Base-by-base conservation (phyloP, 768 basidiomycete genomes). In the Mycena chlorophos region DNA sequence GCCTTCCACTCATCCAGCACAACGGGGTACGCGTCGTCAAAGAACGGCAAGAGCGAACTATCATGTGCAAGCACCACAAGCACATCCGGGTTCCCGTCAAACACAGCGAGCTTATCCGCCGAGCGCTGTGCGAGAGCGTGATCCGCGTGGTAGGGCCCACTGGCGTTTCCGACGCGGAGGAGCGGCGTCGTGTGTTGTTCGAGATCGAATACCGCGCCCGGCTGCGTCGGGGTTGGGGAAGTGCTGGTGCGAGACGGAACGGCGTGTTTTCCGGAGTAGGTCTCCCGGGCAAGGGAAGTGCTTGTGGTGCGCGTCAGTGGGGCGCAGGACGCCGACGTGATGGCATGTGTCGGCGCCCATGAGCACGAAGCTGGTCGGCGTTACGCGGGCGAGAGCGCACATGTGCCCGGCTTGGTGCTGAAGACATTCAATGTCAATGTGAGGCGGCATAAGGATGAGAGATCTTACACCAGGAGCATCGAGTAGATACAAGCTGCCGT, bases 401-500 rank as follows among this genome's bases (percentile, higher is more conserved):
- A 65, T 52, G 39, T 67, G 66, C 17, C 65, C 65, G 2, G 47
- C 17, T 10, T 45, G 34, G 51, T 65, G 66, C 66, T 66, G 19
- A 3, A 6, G 23, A 43, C 10, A 10, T 8, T n/a, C 10, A 40
- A 3, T 3, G 19, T n/a, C n/a, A n/a, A n/a, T n/a, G 27, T 16
- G 16, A 2, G 28, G 0, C 46, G n/a, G 27, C 37, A 17, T 27
- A 48, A 51, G 8, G 20, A 20, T 42, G 13, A 5, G 1, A 8
- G 25, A 2, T 38, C 60, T 29, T 26, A 66, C 65, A 5, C 66
- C 66, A 2, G 66, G 64, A 0, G 51, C 55, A 34, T 64, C 54
- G n/a, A 67, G 54, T 6, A 67, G 17, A 39, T 65, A 67, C 37
- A 67, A 54, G 37, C 66, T 67, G 1, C 64, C 66, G 29, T 67